phyloP scores from a whole-genome alignment of 192 early-diverging fungal species.

The Coemansia sp. region DNA sequence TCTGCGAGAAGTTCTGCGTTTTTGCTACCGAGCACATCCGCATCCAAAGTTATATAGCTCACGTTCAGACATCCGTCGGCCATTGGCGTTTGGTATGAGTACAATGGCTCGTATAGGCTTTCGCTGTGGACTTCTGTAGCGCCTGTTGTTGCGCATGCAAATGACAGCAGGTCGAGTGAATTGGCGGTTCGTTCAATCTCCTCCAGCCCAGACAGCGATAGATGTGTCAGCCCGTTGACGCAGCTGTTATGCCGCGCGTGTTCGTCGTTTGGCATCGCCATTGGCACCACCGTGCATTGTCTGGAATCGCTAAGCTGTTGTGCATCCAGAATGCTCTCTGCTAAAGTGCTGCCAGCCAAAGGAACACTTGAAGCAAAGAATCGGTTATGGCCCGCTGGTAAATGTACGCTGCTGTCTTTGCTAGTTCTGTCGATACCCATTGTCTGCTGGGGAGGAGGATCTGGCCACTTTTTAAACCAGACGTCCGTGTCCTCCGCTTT shows the following conservation, averaged over 20 bases:
- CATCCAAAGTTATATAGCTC: conserved; percentile 34
- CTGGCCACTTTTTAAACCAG: conserved; percentile 39
- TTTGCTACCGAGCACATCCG: conserved; percentile 21
- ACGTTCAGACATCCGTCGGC: conserved; percentile 39
- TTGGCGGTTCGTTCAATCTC: conserved; percentile 9
- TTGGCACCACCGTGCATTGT: neutral
- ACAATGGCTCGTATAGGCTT: conserved; percentile 29
- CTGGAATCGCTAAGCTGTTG: neutral
- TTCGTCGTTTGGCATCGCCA: neutral
- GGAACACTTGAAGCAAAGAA: neutral
- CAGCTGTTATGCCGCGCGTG: neutral
- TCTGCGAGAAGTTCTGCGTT: conserved; percentile 24
- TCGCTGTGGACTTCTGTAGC: conserved; percentile 15
- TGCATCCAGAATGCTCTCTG: too few species aligned
- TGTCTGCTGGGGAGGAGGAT: conserved; percentile 15
- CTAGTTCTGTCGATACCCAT: neutral
- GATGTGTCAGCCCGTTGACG: neutral
- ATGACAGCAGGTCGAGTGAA: conserved; percentile 34
- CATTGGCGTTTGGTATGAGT: conserved; percentile 25
- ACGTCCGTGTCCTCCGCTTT: neutral
- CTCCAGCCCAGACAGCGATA: conserved; percentile 1
- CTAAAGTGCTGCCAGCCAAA: neutral
- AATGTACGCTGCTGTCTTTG: neutral
- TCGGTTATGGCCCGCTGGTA: neutral
- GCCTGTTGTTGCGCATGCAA: conserved; percentile 9